Base-by-base conservation (phyloP, 2,329 filamentous ascomycete species). In the Pseudogymnoascus sp. region DNA sequence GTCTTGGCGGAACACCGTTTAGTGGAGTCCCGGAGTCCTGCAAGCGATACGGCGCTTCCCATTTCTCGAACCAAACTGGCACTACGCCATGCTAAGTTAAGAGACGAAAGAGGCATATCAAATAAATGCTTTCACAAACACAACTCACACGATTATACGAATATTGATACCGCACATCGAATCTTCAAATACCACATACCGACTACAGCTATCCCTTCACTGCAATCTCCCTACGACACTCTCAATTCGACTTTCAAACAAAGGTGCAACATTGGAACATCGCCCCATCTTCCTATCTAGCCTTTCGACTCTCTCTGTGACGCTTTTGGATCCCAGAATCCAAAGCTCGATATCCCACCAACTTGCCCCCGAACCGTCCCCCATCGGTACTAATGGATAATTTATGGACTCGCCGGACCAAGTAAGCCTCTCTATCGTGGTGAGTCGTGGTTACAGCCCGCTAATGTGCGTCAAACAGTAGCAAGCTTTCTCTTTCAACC, bases 401-500 rank as follows among this genome's bases (percentile, higher is more conserved):
- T 67, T 67, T 85, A 81, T 93, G 90, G 90, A 89, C 85, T 79
- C 88, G 90, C 78, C 89, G 90, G 79, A 89, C 87, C 79, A 92
- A 92, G 90, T 93, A 83, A 77, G 69, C 63, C 57, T 65, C 43
- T 62, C 57, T 62, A 57, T 62, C 62, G 60, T 63, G 57, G 72
- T 60, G 72, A 68, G 31, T 61, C 45, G 62, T 25, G 19, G 36
- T 57, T 37, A 68, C 73, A 62, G 69, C 65, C 65, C 37, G 34
- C 54, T 64, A 62, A 61, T 64, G 37, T 63, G 63, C 63, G 62
- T 65, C 57, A 60, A 60, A 65, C 64, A 75, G 72, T 67, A 90
- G 86, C 83, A 98, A 96, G 82, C 89, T 97, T 78, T 96, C 92
- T 71, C 84, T 98, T 68, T 79, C 68, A 79, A 82, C 71, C 76